Conservation (phyloP, 1,139 yeast species). For the Diutina sp. region DNA sequence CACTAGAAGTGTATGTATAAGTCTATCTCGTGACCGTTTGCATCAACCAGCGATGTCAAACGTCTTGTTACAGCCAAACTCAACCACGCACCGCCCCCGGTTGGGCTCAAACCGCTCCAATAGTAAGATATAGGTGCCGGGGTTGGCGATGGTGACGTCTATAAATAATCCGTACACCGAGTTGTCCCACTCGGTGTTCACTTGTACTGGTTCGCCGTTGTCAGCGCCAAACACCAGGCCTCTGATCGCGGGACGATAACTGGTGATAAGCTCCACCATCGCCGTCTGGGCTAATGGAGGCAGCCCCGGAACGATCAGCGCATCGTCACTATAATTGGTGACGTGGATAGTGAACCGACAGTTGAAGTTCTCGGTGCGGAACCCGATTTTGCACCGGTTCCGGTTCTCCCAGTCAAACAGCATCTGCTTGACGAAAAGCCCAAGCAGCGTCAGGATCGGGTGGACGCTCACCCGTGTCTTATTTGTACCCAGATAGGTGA, state of each 20-base stretch:
- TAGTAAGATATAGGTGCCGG: slow-evolving; percentile 18
- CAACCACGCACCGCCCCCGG: slow-evolving; percentile 22
- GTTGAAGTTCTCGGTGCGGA: slow-evolving; percentile 12
- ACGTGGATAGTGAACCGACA: slow-evolving; percentile 15
- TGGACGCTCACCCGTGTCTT: neutral
- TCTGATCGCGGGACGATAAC: slow-evolving; percentile 27
- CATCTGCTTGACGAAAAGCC: slow-evolving; percentile 18
- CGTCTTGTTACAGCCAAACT: slow-evolving; percentile 18
- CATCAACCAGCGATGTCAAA: neutral
- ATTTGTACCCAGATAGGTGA: neutral
- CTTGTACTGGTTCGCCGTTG: slow-evolving; percentile 13
- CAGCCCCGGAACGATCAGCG: slow-evolving; percentile 7
- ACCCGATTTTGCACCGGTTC: slow-evolving; percentile 22
- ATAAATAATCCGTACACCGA: slow-evolving; percentile 31
- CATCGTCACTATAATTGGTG: slow-evolving; percentile 10
- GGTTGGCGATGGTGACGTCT: slow-evolving; percentile 16
- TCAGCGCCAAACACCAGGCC: slow-evolving; percentile 29
- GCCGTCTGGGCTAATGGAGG: neutral
- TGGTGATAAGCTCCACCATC: slow-evolving; percentile 10
- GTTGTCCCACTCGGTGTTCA: slow-evolving; percentile 30
- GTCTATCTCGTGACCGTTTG: too few relatives aligned
- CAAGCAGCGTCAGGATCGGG: slow-evolving; percentile 12
- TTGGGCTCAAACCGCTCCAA: slow-evolving; percentile 40
- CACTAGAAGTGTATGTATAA: too few relatives aligned
- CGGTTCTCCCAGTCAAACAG: slow-evolving; percentile 23